Conservation (phyloP, 2,329 filamentous ascomycete species). For the Tetracladium maxilliforme region DNA sequence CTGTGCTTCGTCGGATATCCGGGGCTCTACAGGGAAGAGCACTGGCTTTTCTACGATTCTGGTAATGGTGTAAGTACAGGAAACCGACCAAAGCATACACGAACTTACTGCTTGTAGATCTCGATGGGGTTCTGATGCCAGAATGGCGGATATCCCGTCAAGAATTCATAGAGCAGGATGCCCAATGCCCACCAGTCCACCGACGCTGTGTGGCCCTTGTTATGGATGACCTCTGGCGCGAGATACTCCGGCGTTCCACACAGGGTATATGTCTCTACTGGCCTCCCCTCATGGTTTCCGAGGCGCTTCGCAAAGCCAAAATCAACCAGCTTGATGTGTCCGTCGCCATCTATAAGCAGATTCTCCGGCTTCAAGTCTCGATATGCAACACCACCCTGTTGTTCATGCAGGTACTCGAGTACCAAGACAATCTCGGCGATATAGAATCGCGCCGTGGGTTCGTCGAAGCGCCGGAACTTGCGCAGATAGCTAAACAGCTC, state of each 20-base stretch:
- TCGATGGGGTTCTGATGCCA: conserved; percentile 80
- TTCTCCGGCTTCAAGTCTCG: conserved; percentile 76
- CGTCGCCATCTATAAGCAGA: conserved; percentile 60
- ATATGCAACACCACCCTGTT: conserved; percentile 67
- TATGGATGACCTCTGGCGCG: conserved; percentile 72
- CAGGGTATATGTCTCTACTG: conserved; percentile 64
- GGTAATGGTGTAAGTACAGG: conserved; percentile 1
- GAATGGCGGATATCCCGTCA: conserved; percentile 75
- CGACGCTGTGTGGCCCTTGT: conserved; percentile 61
- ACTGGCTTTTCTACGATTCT: conserved; percentile 71
- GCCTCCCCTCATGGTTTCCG: conserved; percentile 35
- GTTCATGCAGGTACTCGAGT: conserved; percentile 66
- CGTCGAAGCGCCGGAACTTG: conserved; percentile 64
- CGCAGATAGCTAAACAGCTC: conserved; percentile 76
- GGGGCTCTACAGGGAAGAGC: conserved; percentile 51
- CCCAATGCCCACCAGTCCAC: conserved; percentile 85
- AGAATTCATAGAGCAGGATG: conserved; percentile 71
- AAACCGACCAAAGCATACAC: neutral
- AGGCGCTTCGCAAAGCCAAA: conserved; percentile 77
- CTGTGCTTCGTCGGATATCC: conserved; percentile 52
- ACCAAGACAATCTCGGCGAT: conserved; percentile 73
- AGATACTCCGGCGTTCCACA: conserved; percentile 78
- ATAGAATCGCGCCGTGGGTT: conserved; percentile 67
- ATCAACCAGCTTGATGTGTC: conserved; percentile 71
- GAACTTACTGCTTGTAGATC: conserved; percentile 61